phyloP scores from a whole-genome alignment of 2,329 filamentous ascomycete genomes.

The Clonostachys chloroleuca region DNA sequence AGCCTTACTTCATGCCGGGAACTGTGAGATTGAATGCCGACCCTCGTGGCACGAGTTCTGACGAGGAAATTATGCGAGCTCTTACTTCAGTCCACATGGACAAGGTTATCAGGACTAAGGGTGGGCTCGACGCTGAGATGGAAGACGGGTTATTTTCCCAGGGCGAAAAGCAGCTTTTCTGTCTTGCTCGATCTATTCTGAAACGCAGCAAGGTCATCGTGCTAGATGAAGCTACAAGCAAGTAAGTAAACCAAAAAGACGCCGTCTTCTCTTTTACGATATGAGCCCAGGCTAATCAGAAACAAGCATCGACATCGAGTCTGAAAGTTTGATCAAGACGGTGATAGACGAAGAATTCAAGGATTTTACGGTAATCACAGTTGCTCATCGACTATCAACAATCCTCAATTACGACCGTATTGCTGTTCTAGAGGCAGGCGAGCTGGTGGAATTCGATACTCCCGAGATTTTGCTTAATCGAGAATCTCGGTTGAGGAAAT shows the following conservation, averaged over 20 bases:
- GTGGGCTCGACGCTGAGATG: conserved; percentile 27
- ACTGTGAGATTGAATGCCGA: conserved; percentile 43
- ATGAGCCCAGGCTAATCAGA: not conserved
- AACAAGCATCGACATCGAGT: conserved; percentile 30
- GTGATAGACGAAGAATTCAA: conserved; percentile 11
- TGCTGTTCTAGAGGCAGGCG: conserved; percentile 10
- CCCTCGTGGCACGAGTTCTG: conserved; percentile 24
- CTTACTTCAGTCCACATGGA: conserved; percentile 40
- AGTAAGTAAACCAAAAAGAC: conserved; percentile 9
- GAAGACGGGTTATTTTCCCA: conserved; percentile 28
- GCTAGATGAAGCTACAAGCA: conserved; percentile 35
- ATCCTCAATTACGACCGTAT: conserved; percentile 1
- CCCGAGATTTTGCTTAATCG: conserved; percentile 3
- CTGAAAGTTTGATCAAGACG: conserved; percentile 7
- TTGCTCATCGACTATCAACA: conserved; percentile 15
- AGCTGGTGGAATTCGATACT: conserved; percentile 11
- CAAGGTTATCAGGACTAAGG: conserved; percentile 27
- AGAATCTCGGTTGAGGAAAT: too few species aligned
- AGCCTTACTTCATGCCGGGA: conserved; percentile 41
- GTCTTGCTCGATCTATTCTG: conserved; percentile 38
- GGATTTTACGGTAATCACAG: conserved; percentile 13
- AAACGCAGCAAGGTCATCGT: conserved; percentile 29
- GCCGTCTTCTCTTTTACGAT: not conserved
- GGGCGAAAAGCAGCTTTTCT: conserved; percentile 44
- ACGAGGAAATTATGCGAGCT: conserved; percentile 34